Evolutionary conservation across 164 flowering plant genomes (phyloP), one percentile per base, ranked within the genome.

Genomic region (Magnolia kwangsiensis): DNA sequence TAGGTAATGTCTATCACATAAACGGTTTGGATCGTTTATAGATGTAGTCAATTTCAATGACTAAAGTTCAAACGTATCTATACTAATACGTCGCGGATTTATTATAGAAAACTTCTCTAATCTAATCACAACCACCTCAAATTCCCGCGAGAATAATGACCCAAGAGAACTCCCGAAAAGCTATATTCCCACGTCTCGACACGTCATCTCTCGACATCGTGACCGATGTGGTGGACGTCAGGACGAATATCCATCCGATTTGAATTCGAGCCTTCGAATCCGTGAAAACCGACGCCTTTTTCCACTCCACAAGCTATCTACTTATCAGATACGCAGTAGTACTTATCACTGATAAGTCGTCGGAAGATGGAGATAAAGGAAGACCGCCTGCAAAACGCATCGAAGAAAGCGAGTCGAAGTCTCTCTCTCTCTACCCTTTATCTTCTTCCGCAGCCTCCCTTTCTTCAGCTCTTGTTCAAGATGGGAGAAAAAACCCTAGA

Each of bases 331-430:
- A 82, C 65, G 77, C 21, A 0, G 0, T 0, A 0, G 0, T 0
- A 29, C 82, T 63, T 87, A 83, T 87, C 73, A 77, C 21, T 82
- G 89, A 87, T 85, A 86, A 20, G 87, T 84, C 76, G 81, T 81
- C 78, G 61, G 69, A 58, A 45, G 24, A 49, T 49, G 73, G 20
- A 18, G 45, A 16, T 11, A 55, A 55, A 24, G 14, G 50, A 74
- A 82, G 77, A 71, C 81, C 69, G 1, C 69, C 86, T 84, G 90
- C 86, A 81, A 78, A 85, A 82, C 85, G 86, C 86, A 87, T 87
- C 87, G 81, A 80, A 80, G 83, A 85, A 82, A 81, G 88, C 77
- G 88, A 80, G 88, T 76, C 83, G 80, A 58, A 81, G 79, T 80
- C 81, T 24, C 66, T 51, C 74, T 68, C 65, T 75, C 77, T 74